phyloP scores from a whole-genome alignment of 2,329 filamentous ascomycete genomes.

The Canariomyces notabilis region DNA sequence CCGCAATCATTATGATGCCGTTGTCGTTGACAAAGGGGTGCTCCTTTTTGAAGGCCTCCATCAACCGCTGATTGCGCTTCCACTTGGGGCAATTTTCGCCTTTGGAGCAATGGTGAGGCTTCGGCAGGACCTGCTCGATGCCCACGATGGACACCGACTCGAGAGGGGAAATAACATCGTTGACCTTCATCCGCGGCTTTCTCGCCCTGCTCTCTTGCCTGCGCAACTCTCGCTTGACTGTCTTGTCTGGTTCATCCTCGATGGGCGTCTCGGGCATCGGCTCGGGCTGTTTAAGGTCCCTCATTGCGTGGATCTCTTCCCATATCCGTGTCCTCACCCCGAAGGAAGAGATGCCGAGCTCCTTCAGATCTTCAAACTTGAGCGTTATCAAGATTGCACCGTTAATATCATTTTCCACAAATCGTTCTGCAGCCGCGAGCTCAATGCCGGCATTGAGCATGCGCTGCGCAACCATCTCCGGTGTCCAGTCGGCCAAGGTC shows the following conservation, averaged over 20 bases:
- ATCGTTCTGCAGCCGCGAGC: constrained; percentile 69
- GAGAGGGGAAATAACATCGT: constrained; percentile 68
- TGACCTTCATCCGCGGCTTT: constrained; percentile 39
- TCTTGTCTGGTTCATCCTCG: constrained; percentile 52
- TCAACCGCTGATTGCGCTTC: constrained; percentile 71
- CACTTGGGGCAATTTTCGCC: constrained; percentile 82
- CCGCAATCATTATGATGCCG: constrained; percentile 70
- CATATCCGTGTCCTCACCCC: constrained; percentile 75
- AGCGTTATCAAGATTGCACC: constrained; percentile 84
- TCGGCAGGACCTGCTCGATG: constrained; percentile 83
- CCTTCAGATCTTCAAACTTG: constrained; percentile 81
- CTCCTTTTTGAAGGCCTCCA: constrained; percentile 69
- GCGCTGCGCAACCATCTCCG: constrained; percentile 75
- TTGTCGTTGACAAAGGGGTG: constrained; percentile 62
- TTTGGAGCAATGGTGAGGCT: constrained; percentile 77
- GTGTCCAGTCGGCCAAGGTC: constrained; percentile 62
- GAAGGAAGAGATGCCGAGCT: constrained; percentile 75
- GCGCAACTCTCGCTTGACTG: constrained; percentile 43
- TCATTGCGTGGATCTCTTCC: constrained; percentile 70
- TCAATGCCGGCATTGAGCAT: constrained; percentile 84
- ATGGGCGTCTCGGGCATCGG: constrained; percentile 55
- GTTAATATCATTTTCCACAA: constrained; percentile 87
- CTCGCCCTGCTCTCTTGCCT: constrained; percentile 36
- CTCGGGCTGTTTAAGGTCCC: constrained; percentile 48
- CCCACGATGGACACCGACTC: constrained; percentile 89